Evolutionary conservation across 1,284 basidiomycete species (phyloP).

Genomic region (Xanthoconium separans): DNA sequence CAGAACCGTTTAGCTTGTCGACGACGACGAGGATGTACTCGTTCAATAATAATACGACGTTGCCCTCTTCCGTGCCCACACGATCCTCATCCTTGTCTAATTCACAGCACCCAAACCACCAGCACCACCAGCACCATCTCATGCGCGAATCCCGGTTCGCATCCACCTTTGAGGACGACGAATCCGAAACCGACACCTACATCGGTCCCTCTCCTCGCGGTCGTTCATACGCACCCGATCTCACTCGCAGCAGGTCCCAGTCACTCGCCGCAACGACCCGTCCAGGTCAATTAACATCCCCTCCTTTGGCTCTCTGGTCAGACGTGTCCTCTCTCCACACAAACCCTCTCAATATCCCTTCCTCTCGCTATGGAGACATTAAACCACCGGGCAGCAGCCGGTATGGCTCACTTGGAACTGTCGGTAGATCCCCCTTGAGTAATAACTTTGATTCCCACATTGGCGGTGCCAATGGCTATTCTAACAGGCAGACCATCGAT

Average conservation of each 20-base stretch:
- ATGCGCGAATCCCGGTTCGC: constrained; percentile 65
- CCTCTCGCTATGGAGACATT: constrained; percentile 53
- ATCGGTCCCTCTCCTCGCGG: constrained; percentile 52
- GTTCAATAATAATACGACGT: constrained; percentile 37
- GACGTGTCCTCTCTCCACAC: constrained; percentile 42
- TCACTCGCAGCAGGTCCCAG: constrained; percentile 71
- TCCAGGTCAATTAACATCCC: constrained; percentile 46
- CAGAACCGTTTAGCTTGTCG: background rate
- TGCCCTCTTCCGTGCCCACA: constrained; percentile 49
- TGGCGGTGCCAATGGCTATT: constrained; percentile 47
- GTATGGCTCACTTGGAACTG: constrained; percentile 60
- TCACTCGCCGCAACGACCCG: constrained; percentile 61
- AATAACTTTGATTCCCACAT: constrained; percentile 43
- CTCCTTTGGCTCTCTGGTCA: constrained; percentile 51
- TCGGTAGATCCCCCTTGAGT: constrained; percentile 52
- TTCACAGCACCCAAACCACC: constrained; percentile 33
- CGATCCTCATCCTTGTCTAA: constrained; percentile 68
- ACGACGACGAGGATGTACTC: constrained; percentile 32
- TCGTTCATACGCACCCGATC: constrained; percentile 54
- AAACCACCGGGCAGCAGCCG: constrained; percentile 62
- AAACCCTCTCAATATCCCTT: constrained; percentile 56
- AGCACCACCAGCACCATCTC: no score
- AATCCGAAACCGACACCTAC: constrained; percentile 58
- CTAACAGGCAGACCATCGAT: constrained; percentile 51
- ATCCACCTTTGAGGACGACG: constrained; percentile 73